phyloP scores from a whole-genome alignment of 1,284 basidiomycete species.

The Leucoagaricus sp. region DNA sequence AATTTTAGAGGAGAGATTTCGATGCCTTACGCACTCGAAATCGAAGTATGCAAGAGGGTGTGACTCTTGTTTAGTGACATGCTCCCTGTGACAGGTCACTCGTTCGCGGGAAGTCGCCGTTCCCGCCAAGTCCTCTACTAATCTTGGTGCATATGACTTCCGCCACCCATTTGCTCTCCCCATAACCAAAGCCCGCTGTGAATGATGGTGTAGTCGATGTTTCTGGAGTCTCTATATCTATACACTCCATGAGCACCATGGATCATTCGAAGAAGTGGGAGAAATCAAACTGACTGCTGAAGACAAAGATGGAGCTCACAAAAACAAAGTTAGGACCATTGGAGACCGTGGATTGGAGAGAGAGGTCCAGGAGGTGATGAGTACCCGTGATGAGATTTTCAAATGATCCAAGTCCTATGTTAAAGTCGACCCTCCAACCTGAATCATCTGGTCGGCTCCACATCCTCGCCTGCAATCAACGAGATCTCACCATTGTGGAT shows the following conservation, averaged over 20 bases:
- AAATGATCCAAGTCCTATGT: background rate
- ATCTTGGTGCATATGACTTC: conserved; percentile 37
- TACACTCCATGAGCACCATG: too few species aligned
- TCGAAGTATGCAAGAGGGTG: too few species aligned
- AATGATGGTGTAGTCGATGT: conserved; percentile 23
- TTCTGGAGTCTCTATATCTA: conserved; percentile 13
- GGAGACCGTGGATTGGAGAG: background rate
- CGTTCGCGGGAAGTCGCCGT: too few species aligned
- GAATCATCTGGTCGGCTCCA: background rate
- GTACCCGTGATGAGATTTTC: conserved; percentile 1
- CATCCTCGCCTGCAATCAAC: background rate
- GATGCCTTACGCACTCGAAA: too few species aligned
- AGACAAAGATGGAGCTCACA: conserved; percentile 34
- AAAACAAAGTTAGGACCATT: conserved; percentile 33
- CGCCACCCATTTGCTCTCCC: conserved; percentile 46
- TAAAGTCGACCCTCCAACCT: conserved; percentile 9
- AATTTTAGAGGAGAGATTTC: too few species aligned
- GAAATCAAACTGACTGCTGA: conserved; percentile 22
- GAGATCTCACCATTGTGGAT: conserved; percentile 4
- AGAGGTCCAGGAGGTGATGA: conserved; percentile 10
- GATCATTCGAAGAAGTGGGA: background rate
- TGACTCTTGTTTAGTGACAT: too few species aligned
- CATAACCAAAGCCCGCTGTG: conserved; percentile 37
- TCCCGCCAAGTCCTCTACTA: too few species aligned
- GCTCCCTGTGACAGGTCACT: too few species aligned